These are phyloP conservation scores for Colletotrichum falcatum DNA, from an alignment of 2,329 filamentous ascomycete species.

Conservation along the genomic window DNA sequence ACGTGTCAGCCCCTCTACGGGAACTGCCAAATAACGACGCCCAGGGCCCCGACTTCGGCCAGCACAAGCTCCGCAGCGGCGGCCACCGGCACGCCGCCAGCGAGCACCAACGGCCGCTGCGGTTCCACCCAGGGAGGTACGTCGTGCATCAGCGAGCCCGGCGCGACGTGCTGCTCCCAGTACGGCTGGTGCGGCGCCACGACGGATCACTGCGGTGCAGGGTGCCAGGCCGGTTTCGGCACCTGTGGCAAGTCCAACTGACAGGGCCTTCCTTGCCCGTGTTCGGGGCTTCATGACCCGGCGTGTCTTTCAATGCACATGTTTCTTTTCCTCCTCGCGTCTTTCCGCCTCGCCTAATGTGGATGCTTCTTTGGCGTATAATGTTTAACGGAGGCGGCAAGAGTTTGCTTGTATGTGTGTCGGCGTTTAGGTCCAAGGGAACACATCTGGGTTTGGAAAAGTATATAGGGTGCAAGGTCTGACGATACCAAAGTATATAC, in stretches of 20 bases:
- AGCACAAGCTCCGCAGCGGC: constrained; percentile 10
- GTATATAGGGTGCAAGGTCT: neutral
- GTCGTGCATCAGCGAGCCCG: constrained; percentile 42
- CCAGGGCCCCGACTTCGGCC: constrained; percentile 8
- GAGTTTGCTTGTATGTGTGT: too few relatives aligned
- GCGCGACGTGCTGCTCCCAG: constrained; percentile 42
- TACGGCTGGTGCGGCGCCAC: constrained; percentile 44
- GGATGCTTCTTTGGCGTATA: constrained; percentile 29
- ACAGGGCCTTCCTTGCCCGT: neutral
- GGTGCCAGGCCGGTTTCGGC: constrained; percentile 37
- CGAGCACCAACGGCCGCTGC: constrained; percentile 45
- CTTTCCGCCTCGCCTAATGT: neutral
- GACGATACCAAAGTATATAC: neutral
- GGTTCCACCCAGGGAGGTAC: constrained; percentile 42
- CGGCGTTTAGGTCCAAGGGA: neutral
- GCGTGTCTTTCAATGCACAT: neutral
- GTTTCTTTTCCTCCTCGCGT: neutral
- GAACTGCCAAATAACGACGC: constrained; percentile 31
- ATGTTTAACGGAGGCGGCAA: constrained; percentile 3
- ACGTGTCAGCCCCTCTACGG: constrained; percentile 53
- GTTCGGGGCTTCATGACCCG: neutral
- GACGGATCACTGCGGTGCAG: constrained; percentile 41
- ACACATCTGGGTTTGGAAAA: neutral
- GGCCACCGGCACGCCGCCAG: constrained; percentile 17
- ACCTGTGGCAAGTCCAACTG: constrained; percentile 30